Percentiles rank a stretch among this genome's conserved stretches.
These are phyloP conservation scores for Mucor saturninus DNA, from an alignment of 371 early-diverging fungal species.

Conservation along the genomic window DNA sequence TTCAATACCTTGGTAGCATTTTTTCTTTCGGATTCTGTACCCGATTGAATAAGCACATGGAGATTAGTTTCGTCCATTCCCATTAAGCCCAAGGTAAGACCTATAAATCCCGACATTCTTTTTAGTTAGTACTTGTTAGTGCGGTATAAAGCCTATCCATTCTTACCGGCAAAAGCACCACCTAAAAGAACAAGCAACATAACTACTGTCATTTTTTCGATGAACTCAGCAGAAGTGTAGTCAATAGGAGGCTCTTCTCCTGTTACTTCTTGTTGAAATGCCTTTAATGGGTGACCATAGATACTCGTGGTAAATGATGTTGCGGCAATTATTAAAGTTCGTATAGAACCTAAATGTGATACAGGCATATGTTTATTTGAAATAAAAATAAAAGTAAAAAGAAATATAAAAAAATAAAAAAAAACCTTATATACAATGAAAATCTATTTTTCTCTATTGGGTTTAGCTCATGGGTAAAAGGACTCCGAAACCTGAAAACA, in stretches of 20 bases:
- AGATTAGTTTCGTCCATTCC: slow-evolving; percentile 74
- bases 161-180: slow-evolving; percentile 36
- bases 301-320: slow-evolving; percentile 24
- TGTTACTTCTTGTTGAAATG: slow-evolving; percentile 5
- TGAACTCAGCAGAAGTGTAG: slow-evolving; percentile 28
- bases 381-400: neutral
- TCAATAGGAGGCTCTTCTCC: slow-evolving; percentile 22
- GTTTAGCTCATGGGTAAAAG: neutral
- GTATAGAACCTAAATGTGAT: slow-evolving; percentile 21
- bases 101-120: slow-evolving; percentile 32
- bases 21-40: slow-evolving; percentile 63
- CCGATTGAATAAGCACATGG: slow-evolving; percentile 75
- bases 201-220: slow-evolving; percentile 25
- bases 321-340: slow-evolving; percentile 18
- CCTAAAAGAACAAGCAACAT: slow-evolving; percentile 26
- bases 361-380: slow-evolving; percentile 1
- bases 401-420: slow-evolving; percentile 10
- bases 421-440: neutral
- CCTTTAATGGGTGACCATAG: slow-evolving; percentile 32
- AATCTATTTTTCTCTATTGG: neutral
- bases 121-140: neutral
- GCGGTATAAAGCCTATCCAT: neutral
- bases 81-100: slow-evolving; percentile 87
- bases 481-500: neutral
- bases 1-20: slow-evolving; percentile 74